Base-by-base conservation (phyloP, 2,329 filamentous ascomycete species). In the Penicillium sp. region DNA sequence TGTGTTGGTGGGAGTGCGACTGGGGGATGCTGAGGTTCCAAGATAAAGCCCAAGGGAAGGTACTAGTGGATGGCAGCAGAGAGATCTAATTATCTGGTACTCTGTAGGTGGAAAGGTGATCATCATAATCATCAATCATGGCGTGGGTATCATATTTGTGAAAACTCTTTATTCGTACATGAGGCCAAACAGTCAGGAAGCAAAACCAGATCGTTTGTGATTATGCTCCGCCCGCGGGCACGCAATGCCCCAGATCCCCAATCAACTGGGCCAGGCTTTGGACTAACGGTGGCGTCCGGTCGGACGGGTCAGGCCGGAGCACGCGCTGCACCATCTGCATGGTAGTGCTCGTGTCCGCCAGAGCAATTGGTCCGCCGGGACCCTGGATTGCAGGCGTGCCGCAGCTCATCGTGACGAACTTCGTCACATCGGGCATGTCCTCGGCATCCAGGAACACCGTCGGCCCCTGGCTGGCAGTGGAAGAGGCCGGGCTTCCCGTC, bases 261-360 rank as follows among this genome's bases (percentile, higher is more conserved):
- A 91, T 83, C 64, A 91, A 73, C 47, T 85, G 81, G 47, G 86
- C 83, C 50, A 91, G 70, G 60, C 90, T 90, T 65, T 89, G 87
- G 1, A 90, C 87, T 46, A 91, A 79, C 0, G 87, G 83, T 13
- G 88, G 85, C 59, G 81, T 65, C 7, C 73, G 70, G 33, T 81
- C 79, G 33, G 77, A 73, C 59, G 81, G 86, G 70, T 87, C 87
- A 40, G 77, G 72, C 35, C 78, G 75, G 61, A 91, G 77, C 10
- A 88, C 76, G 39, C 83, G 80, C 54, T 87, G 81, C 2, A 84
- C 79, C 19, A 85, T 75, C 16, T 83, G 80, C 80, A 90, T 87
- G 39, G 86, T 83, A 1, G 79, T 79, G 31, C 80, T 79, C 0
- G 87, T 83, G 62, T 89, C 82, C 18, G 82, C 81, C 3, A 89